Evolutionary conservation across 805 yeast genomes (phyloP), one percentile per base, ranked within the genome.

Genomic region (Brettanomyces nanus): DNA sequence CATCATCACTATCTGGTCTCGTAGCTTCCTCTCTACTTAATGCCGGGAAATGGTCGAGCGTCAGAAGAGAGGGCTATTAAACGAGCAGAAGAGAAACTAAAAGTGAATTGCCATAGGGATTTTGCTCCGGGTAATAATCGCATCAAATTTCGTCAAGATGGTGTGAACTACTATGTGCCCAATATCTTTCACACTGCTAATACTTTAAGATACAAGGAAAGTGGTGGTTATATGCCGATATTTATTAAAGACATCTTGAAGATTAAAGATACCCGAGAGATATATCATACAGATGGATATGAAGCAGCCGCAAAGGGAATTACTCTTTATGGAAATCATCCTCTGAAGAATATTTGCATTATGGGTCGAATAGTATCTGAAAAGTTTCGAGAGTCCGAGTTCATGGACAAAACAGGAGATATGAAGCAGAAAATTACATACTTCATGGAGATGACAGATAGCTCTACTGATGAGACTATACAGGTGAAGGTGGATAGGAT

Each of bases 311-410:
- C 15, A 6, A 17, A 39, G 15, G 37, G n/a, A 33, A 25, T 45
- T 5, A 4, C 60, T 3, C 45, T 72, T 50, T 48, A 59, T 28
- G 48, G 51, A 1, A 72, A 72, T 42, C 68, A 70, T 49, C 78
- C 78, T 0, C 35, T 71, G 2, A 44, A 50, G 15, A 46, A 45
- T 17, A 46, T 72, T 0, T 43, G 45, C 11, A 40, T 72, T 0
- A 33, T 53, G 26, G 78, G 76, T 0, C 47, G 51, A 13, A 49
- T 69, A 3, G 43, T 54, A 2, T 61, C 62, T 21, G 63, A 57
- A 54, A 54, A 41, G 43, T 41, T 38, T 39, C 56, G 31, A 30
- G 52, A 41, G 19, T 38, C 18, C 21, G 36, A 17, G 6, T 5
- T n/a, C 20, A 27, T 9, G 14, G 36, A 19, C 19, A 25, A 15